Evolutionary conservation across 306 rosid species (phyloP), one percentile per base, ranked within the genome.

Genomic region (Quercus variabilis): DNA sequence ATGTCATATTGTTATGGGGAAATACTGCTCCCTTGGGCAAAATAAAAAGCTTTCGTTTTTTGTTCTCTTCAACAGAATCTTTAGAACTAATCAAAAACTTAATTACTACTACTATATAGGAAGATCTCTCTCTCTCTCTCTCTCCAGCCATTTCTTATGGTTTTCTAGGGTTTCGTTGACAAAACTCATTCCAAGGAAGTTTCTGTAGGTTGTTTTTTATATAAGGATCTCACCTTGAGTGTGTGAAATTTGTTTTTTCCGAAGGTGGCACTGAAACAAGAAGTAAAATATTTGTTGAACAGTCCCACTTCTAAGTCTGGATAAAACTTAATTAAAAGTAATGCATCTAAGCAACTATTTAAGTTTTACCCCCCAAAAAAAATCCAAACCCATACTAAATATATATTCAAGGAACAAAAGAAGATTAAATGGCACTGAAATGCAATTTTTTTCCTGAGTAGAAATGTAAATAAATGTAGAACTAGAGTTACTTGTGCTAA

Each of bases 141-240:
- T 79, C 76, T 75, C 85, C 73, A 76, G 76, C 79, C 85, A 58
- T 28, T 26, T 67, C 78, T 76, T 73, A 26, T 75, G n/a, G 13
- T 63, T 84, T 55, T 79, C 60, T 80, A 30, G 82, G 80, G 73
- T 76, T 86, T 63, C 60, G 83, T 68, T 83, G 76, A 84, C 76
- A 81, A 78, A 88, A 79, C 91, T 85, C 75, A 74, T 90, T 88
- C 91, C 88, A 80, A 89, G 82, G 92, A 86, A 88, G 86, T 85
- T 85, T 88, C 91, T 63, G 57, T 60, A 14, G 72, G 57, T 57
- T 38, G 11, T 82, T 3, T 58, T 76, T 49, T 49, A 49, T 10
- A 33, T 58, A 51, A 68, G 43, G 83, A 49, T 80, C 83, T 64
- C 57, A 70, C 84, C 79, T 81, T 69, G 86, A 85, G 74, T 86